These are phyloP conservation scores for Darksidea phi DNA, from an alignment of 495 filamentous ascomycete species.

Conservation along the genomic window DNA sequence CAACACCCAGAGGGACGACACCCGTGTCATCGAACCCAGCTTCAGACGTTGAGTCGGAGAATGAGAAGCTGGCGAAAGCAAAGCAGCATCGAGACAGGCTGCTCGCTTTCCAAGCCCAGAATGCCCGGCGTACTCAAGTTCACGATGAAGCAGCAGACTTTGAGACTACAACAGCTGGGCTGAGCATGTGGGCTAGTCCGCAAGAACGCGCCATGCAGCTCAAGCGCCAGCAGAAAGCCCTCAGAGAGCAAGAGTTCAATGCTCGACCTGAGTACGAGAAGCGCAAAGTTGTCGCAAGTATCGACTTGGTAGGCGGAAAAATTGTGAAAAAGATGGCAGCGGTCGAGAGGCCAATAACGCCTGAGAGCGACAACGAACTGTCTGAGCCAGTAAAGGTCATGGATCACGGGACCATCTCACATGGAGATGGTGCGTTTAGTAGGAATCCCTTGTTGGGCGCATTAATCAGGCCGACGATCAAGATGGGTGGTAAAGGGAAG, in stretches of 20 bases:
- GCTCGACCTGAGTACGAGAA: slow-evolving; percentile 92
- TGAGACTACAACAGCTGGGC: slow-evolving; percentile 65
- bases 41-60: slow-evolving; percentile 37
- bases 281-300: slow-evolving; percentile 78
- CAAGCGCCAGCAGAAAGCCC: slow-evolving; percentile 83
- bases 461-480: slow-evolving; percentile 77
- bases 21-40: slow-evolving; percentile 48
- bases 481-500: slow-evolving; percentile 49
- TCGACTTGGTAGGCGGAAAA: slow-evolving; percentile 77
- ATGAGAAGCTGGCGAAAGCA: slow-evolving; percentile 53
- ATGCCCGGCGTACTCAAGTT: slow-evolving; percentile 81
- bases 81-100: slow-evolving; percentile 79
- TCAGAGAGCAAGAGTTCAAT: slow-evolving; percentile 87
- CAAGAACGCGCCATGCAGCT: slow-evolving; percentile 82
- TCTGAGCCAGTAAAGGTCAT: slow-evolving; percentile 35
- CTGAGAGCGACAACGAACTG: slow-evolving; percentile 52
- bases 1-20: slow-evolving; percentile 26
- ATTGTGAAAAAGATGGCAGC: slow-evolving; percentile 71
- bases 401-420: slow-evolving; percentile 22
- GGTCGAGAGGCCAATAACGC: slow-evolving; percentile 48
- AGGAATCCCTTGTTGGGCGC: slow-evolving; percentile 79
- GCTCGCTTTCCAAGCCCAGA: slow-evolving; percentile 81
- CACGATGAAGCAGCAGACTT: slow-evolving; percentile 94
- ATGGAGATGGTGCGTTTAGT: slow-evolving; percentile 66
- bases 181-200: slow-evolving; percentile 84